Conservation (phyloP, 129 eudicot genomes). For the Escallonia herrerae region DNA sequence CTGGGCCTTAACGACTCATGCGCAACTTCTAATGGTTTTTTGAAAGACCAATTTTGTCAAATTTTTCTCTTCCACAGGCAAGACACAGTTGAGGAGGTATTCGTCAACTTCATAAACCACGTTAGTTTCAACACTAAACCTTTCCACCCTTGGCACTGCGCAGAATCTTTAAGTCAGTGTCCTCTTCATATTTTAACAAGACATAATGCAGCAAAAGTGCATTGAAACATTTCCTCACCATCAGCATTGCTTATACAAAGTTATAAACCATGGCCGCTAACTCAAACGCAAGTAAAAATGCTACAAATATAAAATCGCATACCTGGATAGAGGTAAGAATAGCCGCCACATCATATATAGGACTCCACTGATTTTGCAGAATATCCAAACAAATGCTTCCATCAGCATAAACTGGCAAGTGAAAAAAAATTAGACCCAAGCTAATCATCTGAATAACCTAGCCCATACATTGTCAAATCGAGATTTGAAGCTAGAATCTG, state of each 20-base stretch:
- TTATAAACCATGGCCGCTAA: background rate
- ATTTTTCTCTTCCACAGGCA: too few species aligned
- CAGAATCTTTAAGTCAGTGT: background rate
- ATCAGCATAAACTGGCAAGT: constrained; percentile 42
- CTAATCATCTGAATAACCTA: background rate
- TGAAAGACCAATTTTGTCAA: too few species aligned
- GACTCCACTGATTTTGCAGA: constrained; percentile 62
- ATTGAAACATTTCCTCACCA: too few species aligned
- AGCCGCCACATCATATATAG: constrained; percentile 45
- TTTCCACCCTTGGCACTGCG: background rate
- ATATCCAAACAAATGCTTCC: constrained; percentile 65
- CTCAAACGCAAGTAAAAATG: background rate
- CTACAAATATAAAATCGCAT: background rate
- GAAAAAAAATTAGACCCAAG: constrained; percentile 1
- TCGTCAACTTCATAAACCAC: background rate
- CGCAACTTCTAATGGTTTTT: too few species aligned
- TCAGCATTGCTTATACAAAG: background rate
- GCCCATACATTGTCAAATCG: background rate
- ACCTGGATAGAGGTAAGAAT: constrained; percentile 53
- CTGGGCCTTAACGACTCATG: too few species aligned
- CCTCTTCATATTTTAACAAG: background rate
- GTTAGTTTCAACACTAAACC: background rate
- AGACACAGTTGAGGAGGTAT: background rate
- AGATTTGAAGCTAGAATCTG: too few species aligned
- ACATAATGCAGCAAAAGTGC: too few species aligned